Evolutionary conservation across 2,329 filamentous ascomycete species (phyloP), one percentile per base, ranked within the genome.

Genomic region (Alternaria sp.): DNA sequence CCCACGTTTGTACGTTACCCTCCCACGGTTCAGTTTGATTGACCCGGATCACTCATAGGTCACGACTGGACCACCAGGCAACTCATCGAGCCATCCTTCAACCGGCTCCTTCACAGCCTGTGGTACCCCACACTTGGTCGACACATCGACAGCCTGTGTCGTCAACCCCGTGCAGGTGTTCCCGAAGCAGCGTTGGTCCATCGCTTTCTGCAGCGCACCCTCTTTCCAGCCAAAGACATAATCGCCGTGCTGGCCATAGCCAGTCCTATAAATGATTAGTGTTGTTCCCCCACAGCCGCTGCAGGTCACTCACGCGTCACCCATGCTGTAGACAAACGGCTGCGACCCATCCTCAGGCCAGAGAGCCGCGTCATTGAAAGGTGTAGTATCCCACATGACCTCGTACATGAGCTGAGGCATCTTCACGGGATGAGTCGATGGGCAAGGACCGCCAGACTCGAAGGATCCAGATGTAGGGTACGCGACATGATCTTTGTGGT

Each of bases 401-500:
- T 84, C 82, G 66, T 80, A 82, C 53, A 81, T 81, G 15, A 84
- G 73, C 73, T 84, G 82, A 3, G 82, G 82, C 63, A 83, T 82
- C n/a, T 79, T 73, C 10, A 84, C 77, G 1, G 82, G 82, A 74
- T 83, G 81, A 0, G 78, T 77, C 1, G 77, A 61, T 1, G 81
- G 81, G 65, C 82, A 83, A 5, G 70, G 62, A 4, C 71, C 72
- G 17, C 61, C 61, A 45, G 63, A 67, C 50, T 73, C 70, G 44
- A 74, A 73, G 4, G 67, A 66, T 1, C 69, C 69, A 15, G 56
- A 56, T 26, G 46, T 43, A 66, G 68, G 69, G 67, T 56, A 82
- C 72, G 69, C 74, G n/a, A 83, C 80, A 66, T 83, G 88, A 65
- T 82, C 82, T 78, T 83, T 85, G 82, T 89, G 87, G 75, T 89